phyloP scores from a whole-genome alignment of 2,329 filamentous ascomycete species.

The Emmonsia crescens region DNA sequence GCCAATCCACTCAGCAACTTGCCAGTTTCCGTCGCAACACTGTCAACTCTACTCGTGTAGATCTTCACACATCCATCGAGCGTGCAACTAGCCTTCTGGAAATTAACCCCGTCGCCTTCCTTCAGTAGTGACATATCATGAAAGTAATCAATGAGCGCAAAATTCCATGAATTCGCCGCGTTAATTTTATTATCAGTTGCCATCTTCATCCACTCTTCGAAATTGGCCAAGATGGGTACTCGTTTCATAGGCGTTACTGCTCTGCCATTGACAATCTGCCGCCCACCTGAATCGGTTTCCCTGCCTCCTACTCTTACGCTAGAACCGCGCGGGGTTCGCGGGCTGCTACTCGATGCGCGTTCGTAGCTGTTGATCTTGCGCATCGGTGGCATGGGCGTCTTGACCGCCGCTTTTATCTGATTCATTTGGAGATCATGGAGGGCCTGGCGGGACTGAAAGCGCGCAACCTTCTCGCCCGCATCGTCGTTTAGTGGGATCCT shows the following conservation, averaged over 20 bases:
- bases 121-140: slow-evolving; percentile 97
- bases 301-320: slow-evolving; percentile 21
- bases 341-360: slow-evolving; percentile 33
- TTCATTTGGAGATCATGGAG: slow-evolving; percentile 86
- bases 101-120: slow-evolving; percentile 94
- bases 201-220: slow-evolving; percentile 99
- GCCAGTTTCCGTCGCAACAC: slow-evolving; percentile 92
- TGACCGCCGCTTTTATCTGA: slow-evolving; percentile 68
- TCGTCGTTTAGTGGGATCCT: slow-evolving; percentile 97
- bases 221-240: slow-evolving; percentile 90
- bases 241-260: slow-evolving; percentile 93
- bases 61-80: slow-evolving; percentile 98
- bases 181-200: slow-evolving; percentile 99
- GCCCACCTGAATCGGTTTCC: slow-evolving; percentile 46
- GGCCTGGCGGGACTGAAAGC: slow-evolving; percentile 76
- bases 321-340: slow-evolving; percentile 39
- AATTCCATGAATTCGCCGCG: slow-evolving; percentile 96
- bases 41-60: slow-evolving; percentile 96
- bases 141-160: slow-evolving; percentile 99
- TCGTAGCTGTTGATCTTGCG: slow-evolving; percentile 25
- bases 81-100: slow-evolving; percentile 96
- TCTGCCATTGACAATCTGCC: slow-evolving; percentile 50
- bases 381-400: slow-evolving; percentile 32
- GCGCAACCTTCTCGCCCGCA: slow-evolving; percentile 77
- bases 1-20: slow-evolving; percentile 89